These are phyloP conservation scores for Cladosporium sp. DNA, from an alignment of 2,329 filamentous ascomycete species.

Conservation along the genomic window DNA sequence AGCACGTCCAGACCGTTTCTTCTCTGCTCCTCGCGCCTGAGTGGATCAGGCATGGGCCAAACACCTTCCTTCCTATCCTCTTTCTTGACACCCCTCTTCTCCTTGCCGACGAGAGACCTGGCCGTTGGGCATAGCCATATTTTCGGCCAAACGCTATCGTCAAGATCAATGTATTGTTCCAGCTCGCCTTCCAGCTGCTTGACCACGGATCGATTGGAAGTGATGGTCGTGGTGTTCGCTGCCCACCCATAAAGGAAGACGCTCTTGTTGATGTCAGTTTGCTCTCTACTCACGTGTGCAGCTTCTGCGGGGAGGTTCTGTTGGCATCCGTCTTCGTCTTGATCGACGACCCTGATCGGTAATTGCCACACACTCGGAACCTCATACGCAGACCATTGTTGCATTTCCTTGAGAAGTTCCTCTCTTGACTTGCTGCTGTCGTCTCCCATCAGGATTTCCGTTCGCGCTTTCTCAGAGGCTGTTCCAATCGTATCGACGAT, in stretches of 20 bases:
- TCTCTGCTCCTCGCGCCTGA: constrained; percentile 27
- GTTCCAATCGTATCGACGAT: constrained; percentile 64
- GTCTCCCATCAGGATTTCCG: constrained; percentile 54
- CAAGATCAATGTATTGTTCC: constrained; percentile 49
- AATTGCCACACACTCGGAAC: constrained; percentile 54
- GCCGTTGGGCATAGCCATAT: constrained; percentile 64
- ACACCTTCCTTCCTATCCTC: constrained; percentile 16
- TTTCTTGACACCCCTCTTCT: constrained; percentile 41
- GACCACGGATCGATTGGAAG: constrained; percentile 64
- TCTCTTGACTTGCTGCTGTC: constrained; percentile 30
- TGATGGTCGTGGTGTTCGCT: constrained; percentile 60
- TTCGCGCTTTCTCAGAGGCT: constrained; percentile 55
- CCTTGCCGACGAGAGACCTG: constrained; percentile 64
- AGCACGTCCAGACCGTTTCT: constrained; percentile 30
- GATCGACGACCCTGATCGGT: constrained; percentile 55
- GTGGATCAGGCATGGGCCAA: constrained; percentile 27
- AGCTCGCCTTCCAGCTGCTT: constrained; percentile 60
- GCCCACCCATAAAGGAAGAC: constrained; percentile 73
- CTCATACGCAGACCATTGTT: constrained; percentile 49
- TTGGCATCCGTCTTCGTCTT: constrained; percentile 34
- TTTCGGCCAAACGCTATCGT: constrained; percentile 52
- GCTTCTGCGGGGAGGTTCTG: constrained; percentile 45
- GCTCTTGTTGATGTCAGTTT: constrained; percentile 62
- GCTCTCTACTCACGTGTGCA: constrained; percentile 40
- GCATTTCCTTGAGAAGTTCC: constrained; percentile 29